phyloP scores from a whole-genome alignment of 768 basidiomycete genomes.

The Guyanaporus albipodus region DNA sequence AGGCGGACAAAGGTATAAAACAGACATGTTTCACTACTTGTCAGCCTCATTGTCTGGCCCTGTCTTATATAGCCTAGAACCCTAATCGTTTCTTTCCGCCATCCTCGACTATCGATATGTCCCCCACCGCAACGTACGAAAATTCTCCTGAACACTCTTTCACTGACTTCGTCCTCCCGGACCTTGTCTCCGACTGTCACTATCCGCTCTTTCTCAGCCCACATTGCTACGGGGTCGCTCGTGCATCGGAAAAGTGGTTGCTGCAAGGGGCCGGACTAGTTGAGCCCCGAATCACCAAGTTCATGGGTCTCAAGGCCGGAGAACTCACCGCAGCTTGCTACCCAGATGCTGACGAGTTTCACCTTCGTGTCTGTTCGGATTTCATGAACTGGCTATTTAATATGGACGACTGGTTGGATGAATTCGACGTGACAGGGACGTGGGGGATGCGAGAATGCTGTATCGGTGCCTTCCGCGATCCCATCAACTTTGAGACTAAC shows the following conservation, averaged over 20 bases:
- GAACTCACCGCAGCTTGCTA: conserved; percentile 67
- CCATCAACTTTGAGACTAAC: conserved; percentile 22
- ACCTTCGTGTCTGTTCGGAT: conserved; percentile 62
- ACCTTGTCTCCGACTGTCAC: conserved; percentile 38
- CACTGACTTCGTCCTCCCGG: conserved; percentile 36
- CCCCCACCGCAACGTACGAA: conserved; percentile 25
- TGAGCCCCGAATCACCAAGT: conserved; percentile 33
- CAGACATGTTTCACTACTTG: conserved; percentile 19
- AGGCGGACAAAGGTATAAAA: conserved; percentile 25
- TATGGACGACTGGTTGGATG: conserved; percentile 42
- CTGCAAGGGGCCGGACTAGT: conserved; percentile 23
- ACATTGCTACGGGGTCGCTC: conserved; percentile 33
- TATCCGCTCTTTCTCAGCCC: conserved; percentile 35
- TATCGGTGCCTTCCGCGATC: conserved; percentile 29
- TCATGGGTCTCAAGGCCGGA: conserved; percentile 60
- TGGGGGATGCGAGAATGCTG: conserved; percentile 31
- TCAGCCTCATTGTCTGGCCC: conserved; percentile 12
- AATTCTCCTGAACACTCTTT: conserved; percentile 2
- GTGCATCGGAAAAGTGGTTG: conserved; percentile 37
- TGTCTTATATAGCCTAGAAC: conserved; percentile 14
- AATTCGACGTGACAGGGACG: conserved; percentile 30
- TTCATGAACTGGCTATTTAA: conserved; percentile 53
- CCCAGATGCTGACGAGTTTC: conserved; percentile 48
- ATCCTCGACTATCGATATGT: conserved; percentile 14
- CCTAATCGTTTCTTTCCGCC: not conserved